Conservation (phyloP, 257 asterid species). For the Solanum paucissectum region DNA sequence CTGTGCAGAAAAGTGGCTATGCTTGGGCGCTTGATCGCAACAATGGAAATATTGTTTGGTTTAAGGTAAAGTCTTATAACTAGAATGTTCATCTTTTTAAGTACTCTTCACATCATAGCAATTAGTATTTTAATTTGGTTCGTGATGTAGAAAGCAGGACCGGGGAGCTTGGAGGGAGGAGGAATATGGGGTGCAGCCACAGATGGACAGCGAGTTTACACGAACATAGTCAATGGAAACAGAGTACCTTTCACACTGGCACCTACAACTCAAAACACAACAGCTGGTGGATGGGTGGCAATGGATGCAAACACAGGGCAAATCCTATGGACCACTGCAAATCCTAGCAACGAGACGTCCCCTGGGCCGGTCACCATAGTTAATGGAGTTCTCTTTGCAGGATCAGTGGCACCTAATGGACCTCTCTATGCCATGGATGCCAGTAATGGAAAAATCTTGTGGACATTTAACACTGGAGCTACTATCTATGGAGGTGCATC, state of each 20-base stretch:
- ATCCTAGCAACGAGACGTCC: constrained; percentile 59
- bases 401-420: constrained; percentile 50
- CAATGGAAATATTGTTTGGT: constrained; percentile 40
- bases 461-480: constrained; percentile 54
- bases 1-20: constrained; percentile 67
- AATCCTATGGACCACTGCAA: constrained; percentile 65
- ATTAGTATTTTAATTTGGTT: background rate
- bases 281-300: constrained; percentile 78
- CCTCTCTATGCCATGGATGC: constrained; percentile 73
- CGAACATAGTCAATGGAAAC: constrained; percentile 45
- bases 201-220: constrained; percentile 46
- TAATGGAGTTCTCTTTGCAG: constrained; percentile 57
- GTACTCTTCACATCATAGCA: background rate
- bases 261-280: constrained; percentile 40
- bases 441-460: constrained; percentile 33
- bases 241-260: constrained; percentile 32
- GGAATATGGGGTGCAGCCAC: constrained; percentile 80
- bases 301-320: constrained; percentile 53
- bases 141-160: constrained; percentile 48
- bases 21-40: constrained; percentile 63
- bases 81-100: background rate
- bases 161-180: constrained; percentile 66
- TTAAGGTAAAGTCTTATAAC: constrained; percentile 16
- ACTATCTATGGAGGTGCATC: constrained; percentile 80
- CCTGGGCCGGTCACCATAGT: constrained; percentile 57